Percentiles rank a stretch among this genome's conserved stretches.
Conservation (phyloP, 108 stramenopile species). For the Phaeodactylum tricornutum region DNA sequence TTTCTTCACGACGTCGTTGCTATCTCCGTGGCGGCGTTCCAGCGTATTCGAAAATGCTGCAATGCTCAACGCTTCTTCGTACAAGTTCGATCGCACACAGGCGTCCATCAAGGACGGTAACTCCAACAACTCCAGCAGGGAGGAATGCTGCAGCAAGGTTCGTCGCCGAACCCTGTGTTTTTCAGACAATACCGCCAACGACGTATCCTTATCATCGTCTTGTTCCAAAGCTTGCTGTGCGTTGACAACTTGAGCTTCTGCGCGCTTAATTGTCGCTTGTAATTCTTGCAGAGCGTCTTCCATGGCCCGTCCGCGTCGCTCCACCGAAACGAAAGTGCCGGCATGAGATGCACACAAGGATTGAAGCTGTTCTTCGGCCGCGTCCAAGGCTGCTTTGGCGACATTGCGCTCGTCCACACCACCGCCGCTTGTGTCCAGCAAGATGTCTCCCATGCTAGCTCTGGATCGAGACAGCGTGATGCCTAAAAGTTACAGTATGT, state of each 20-base stretch:
- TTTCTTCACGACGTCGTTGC: slow-evolving; percentile 48
- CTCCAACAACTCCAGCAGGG: slow-evolving; percentile 71
- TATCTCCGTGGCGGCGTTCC: slow-evolving; percentile 59
- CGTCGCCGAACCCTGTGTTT: slow-evolving; percentile 70
- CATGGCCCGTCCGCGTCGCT: slow-evolving; percentile 61
- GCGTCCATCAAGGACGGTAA: slow-evolving; percentile 83
- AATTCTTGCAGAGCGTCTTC: slow-evolving; percentile 43
- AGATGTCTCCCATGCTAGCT: too few relatives aligned
- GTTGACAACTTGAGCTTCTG: slow-evolving; percentile 29
- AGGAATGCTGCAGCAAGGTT: slow-evolving; percentile 76
- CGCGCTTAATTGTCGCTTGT: slow-evolving; percentile 14
- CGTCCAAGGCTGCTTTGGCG: slow-evolving; percentile 52
- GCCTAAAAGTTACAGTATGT: too few relatives aligned
- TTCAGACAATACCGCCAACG: slow-evolving; percentile 64
- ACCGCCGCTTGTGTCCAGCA: too few relatives aligned
- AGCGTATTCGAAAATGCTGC: slow-evolving; percentile 80
- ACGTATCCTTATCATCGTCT: slow-evolving; percentile 33
- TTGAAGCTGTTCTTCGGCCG: slow-evolving; percentile 66
- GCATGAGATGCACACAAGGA: slow-evolving; percentile 69
- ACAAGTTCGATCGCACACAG: slow-evolving; percentile 71
- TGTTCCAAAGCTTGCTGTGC: slow-evolving; percentile 51
- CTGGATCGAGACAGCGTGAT: too few relatives aligned
- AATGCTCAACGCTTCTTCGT: slow-evolving; percentile 78
- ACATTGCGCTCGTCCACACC: slow-evolving; percentile 67
- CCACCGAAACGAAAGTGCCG: slow-evolving; percentile 71